phyloP scores from a whole-genome alignment of 768 basidiomycete species.

The Gelatoporia subvermispora region DNA sequence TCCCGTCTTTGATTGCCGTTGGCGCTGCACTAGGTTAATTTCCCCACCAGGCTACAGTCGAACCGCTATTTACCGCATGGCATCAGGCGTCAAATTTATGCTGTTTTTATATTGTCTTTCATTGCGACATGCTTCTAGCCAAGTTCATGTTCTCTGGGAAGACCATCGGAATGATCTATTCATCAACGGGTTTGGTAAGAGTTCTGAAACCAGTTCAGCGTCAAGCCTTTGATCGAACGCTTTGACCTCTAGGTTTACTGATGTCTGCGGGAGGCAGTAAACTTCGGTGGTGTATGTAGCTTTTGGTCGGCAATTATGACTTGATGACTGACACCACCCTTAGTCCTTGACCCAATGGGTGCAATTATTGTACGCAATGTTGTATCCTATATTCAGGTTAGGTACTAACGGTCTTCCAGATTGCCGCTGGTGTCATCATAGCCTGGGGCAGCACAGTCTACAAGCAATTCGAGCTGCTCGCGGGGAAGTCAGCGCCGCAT shows the following conservation, averaged over 20 bases:
- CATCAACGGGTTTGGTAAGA: slow-evolving; percentile 70
- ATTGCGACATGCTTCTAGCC: slow-evolving; percentile 76
- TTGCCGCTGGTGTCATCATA: slow-evolving; percentile 71
- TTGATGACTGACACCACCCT: neutral
- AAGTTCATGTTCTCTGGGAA: slow-evolving; percentile 94
- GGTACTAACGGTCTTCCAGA: slow-evolving; percentile 38
- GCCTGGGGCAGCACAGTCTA: slow-evolving; percentile 78
- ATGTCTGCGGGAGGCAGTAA: slow-evolving; percentile 83
- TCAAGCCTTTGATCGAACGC: neutral
- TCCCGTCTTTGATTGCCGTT: slow-evolving; percentile 82
- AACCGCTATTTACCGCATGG: slow-evolving; percentile 2
- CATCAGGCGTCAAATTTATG: slow-evolving; percentile 72
- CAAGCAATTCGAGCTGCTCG: slow-evolving; percentile 77
- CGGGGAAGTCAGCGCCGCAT: slow-evolving; percentile 88
- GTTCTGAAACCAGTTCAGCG: neutral
- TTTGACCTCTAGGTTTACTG: slow-evolving; percentile 50
- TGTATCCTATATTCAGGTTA: neutral
- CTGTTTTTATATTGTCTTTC: slow-evolving; percentile 87
- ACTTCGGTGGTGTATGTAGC: slow-evolving; percentile 69
- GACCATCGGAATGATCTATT: slow-evolving; percentile 94
- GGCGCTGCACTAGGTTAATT: slow-evolving; percentile 69
- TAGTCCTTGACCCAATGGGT: slow-evolving; percentile 75
- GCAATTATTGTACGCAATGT: slow-evolving; percentile 52
- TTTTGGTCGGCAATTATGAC: neutral
- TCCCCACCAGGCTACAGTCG: neutral